Evolutionary conservation across 2,329 filamentous ascomycete genomes (phyloP), one percentile per base, ranked within the genome.

Genomic region (Aspergillus costaricaensis): DNA sequence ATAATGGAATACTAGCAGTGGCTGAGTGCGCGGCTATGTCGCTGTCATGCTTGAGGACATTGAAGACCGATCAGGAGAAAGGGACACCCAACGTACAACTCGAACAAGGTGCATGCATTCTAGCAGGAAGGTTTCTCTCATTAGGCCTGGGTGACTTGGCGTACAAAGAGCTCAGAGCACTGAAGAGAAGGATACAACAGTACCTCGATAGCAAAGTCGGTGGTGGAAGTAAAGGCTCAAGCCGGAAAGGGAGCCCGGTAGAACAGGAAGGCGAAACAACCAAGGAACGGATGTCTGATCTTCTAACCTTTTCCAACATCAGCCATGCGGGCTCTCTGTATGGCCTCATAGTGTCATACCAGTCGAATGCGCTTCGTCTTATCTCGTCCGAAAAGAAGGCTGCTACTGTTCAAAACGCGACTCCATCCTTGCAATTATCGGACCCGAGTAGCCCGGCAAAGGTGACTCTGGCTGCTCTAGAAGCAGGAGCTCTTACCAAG

Each of bases 101-200:
- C 7, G 77, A 80, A 59, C 76, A 78, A 59, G 79, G 77, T 0
- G 72, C 76, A 19, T 79, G 76, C 59, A 74, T 80, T 12, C 64
- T 81, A 53, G 72, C 74, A 7, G 77, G 77, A 21, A 78, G 78
- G 41, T 63, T 79, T 15, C 70, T 80, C 12, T 73, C 76, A 2
- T 50, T 79, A 25, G 77, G 74, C 0, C 65, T 80, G 23, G 71
- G 76, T 32, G 77, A 80, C 14, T 58, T 77, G 57, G 78, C 79
- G 6, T 70, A 74, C 56, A 75, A 72, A 54, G 78, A 80, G 65
- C 58, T 81, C n/a, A 70, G 71, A 55, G 69, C 67, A 1, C 61
- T 80, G 17, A 80, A 77, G 64, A 67, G 64, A 54, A 71, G 78
- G 49, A 70, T 79, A 52, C 70, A 75, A 48, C 65, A 70, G 43